Base-by-base conservation (phyloP, 108 stramenopile genomes). In the Licmophora abbreviata region DNA sequence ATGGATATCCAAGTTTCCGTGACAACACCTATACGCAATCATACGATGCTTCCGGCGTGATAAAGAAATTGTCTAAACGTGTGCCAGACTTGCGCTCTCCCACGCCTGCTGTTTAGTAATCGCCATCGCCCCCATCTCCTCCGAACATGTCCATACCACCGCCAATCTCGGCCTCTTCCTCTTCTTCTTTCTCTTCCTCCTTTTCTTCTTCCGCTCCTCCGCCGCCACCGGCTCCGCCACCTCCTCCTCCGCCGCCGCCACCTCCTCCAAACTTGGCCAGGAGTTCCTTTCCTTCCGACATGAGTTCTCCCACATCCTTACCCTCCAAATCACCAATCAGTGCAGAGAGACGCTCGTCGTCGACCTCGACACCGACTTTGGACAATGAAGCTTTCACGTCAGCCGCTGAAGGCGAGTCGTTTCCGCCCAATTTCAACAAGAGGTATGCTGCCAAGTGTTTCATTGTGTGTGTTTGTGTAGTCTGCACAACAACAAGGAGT, bases 361-460 rank as follows among this genome's bases (percentile, higher is more conserved):
- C 95, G 23, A 59, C 69, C 69, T 95, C 95, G 29, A 96, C 66
- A 47, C 97, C 95, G 37, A 93, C 93, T 38, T 88, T 51, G 38
- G 84, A 51, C 28, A 97, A 73, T 6, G 94, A 90, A 55, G 52
- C 74, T 41, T 77, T 88, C 66, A 99, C 87, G 73, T 96, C 96
- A 42, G 87, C 95, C 42, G 88, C 89, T 43, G 95, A 62, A 40
- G 98, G 98, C 50, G 59, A 54, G 48, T 74, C 92, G 61, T 95
- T 94, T 43, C 98, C 96, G 51, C 96, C 98, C 50, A 99, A 76
- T 31, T 83, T 74, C 34, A 95, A 74, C 66, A 99, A 66, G 34
- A 99, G 74, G 78, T 99, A 99, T 28, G 76, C 86, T 32, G 95
- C 92, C 56, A 99, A 63, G 67, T 98, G 85, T 77, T 95, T 95